A percentile compares a stretch with the other conserved stretches of the same genome.
phyloP scores from a whole-genome alignment of 2,329 filamentous ascomycete species.

The Colletotrichum abscissum region DNA sequence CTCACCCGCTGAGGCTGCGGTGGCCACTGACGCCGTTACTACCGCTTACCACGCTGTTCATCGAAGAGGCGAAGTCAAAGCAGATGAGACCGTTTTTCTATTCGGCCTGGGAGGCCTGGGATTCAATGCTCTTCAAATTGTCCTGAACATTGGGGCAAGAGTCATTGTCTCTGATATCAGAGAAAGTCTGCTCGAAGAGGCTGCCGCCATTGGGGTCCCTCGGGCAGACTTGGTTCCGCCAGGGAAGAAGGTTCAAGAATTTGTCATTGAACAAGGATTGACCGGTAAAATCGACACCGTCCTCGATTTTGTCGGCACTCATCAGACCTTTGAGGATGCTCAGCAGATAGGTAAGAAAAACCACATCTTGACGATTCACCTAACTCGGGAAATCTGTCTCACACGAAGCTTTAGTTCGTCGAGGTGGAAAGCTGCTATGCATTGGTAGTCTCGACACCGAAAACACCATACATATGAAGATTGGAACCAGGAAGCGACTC shows the following conservation, averaged over 20 bases:
- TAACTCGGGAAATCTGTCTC: not conserved
- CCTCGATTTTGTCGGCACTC: slow-evolving; percentile 47
- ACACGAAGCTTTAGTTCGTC: slow-evolving; percentile 41
- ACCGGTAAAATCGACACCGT: slow-evolving; percentile 42
- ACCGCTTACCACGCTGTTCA: slow-evolving; percentile 54
- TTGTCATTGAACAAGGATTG: slow-evolving; percentile 41
- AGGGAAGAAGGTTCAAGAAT: slow-evolving; percentile 42
- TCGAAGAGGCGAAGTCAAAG: slow-evolving; percentile 47
- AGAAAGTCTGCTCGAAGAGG: slow-evolving; percentile 34
- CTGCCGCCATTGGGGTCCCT: slow-evolving; percentile 44
- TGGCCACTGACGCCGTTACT: slow-evolving; percentile 53
- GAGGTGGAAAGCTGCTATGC: slow-evolving; percentile 50
- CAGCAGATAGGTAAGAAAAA: slow-evolving; percentile 43
- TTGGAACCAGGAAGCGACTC: slow-evolving; percentile 53
- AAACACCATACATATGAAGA: slow-evolving; percentile 56
- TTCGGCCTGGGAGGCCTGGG: slow-evolving; percentile 54
- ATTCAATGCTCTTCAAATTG: slow-evolving; percentile 52
- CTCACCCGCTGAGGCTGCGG: slow-evolving; percentile 46
- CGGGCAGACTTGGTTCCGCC: slow-evolving; percentile 44
- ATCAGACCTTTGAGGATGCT: slow-evolving; percentile 51
- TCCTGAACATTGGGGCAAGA: slow-evolving; percentile 56
- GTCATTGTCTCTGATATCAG: slow-evolving; percentile 56
- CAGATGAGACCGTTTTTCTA: slow-evolving; percentile 50
- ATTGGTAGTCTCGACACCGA: slow-evolving; percentile 51
- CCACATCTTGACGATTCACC: not conserved